A percentile compares a stretch with the other conserved stretches of the same genome.
phyloP scores from a whole-genome alignment of 768 basidiomycete genomes.

The Hericium alpestre region DNA sequence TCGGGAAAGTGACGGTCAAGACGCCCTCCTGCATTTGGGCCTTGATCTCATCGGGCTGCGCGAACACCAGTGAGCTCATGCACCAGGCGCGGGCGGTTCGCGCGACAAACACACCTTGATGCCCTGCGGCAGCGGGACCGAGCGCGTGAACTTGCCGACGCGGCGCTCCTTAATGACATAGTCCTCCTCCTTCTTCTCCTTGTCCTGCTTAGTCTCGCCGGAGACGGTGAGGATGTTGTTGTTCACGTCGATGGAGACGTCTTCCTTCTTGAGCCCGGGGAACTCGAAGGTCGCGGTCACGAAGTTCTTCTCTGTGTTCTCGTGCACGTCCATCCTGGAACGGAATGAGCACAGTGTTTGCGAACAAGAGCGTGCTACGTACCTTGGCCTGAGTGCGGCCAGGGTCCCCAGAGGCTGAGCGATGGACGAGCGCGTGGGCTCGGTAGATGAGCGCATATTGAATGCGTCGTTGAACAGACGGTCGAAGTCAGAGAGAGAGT shows the following conservation, averaged over 20 bases:
- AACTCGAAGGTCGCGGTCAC: conserved; percentile 43
- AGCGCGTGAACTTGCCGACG: conserved; percentile 18
- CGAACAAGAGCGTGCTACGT: not conserved
- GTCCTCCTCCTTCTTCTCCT: conserved; percentile 24
- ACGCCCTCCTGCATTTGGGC: conserved; percentile 31
- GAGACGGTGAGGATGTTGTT: conserved; percentile 38
- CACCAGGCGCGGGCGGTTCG: not conserved
- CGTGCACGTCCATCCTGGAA: conserved; percentile 39
- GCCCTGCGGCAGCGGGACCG: conserved; percentile 18
- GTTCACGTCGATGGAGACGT: conserved; percentile 40
- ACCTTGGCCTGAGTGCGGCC: not conserved
- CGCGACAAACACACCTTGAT: conserved; percentile 16
- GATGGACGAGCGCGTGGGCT: not conserved
- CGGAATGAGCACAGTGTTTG: not conserved
- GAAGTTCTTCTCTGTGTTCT: conserved; percentile 31
- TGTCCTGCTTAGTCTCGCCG: conserved; percentile 30
- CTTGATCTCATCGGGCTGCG: conserved; percentile 23
- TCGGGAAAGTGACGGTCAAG: conserved; percentile 19
- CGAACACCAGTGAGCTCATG: no score
- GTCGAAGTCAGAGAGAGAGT: conserved; percentile 2
- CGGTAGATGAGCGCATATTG: no score
- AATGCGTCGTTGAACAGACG: conserved; percentile 2
- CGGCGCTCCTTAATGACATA: conserved; percentile 23
- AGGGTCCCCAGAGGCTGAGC: not conserved
- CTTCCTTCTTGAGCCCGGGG: conserved; percentile 29